Evolutionary conservation across 768 basidiomycete species (phyloP), one percentile per base, ranked within the genome.

Genomic region (Strobilomyces confusus): DNA sequence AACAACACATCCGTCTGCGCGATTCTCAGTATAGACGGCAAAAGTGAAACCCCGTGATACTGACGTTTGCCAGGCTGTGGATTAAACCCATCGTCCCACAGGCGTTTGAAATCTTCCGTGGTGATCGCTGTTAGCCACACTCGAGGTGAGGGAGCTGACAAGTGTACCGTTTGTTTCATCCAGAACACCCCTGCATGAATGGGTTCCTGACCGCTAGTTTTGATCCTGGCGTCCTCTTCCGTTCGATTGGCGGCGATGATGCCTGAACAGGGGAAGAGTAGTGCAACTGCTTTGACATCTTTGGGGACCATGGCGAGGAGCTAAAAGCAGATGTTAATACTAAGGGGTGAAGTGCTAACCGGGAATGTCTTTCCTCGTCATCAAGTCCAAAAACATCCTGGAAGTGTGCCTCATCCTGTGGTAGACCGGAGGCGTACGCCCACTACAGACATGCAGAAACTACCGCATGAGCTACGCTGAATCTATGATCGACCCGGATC

Each of bases 21-120:
- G 9, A 51, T 26, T 9, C 22, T 26, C 26, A 33, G 51, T 41
- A 55, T 55, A 54, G 52, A 45, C 51, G 50, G 45, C 26, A 26
- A 34, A 15, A 30, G 38, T 17, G 11, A 49, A 59, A 15, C 22
- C 12, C 55, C 51, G 51, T 30, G 51, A 23, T 15, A 66, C 81
- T 57, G 55, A 92, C 87, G 65, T 98, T 97, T 20, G 83, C 81
- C 41, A 97, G 71, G 11, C 90, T 82, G 61, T 95, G 92, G 7
- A 94, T 76, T 17, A 94, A 75, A 0, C 85, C 92, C 66, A 95
- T 93, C 0, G 92, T 92, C 4, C 92, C 92, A 63, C 92, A 93
- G 0, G 92, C 91, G 61, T 93, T 93, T 5, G 75, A 68, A 52
- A 92, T 92, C 88, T 90, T 49, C 20, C 47, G 26, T 8, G 17